Evolutionary conservation across 2,329 filamentous ascomycete species (phyloP).

Genomic region (Diaporthe sp.): DNA sequence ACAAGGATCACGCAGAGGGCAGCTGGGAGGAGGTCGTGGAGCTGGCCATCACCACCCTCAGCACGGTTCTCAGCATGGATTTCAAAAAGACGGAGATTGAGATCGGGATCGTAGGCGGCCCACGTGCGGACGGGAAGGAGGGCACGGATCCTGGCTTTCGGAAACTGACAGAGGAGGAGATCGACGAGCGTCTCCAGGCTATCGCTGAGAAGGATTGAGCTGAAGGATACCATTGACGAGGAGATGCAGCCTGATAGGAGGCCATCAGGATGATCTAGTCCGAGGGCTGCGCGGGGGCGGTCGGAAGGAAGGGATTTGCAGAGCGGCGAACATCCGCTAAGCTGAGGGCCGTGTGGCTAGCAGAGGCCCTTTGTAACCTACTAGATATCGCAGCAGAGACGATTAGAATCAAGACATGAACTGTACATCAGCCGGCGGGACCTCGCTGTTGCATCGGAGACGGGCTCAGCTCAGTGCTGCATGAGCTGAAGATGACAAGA

Average conservation of each 20-base stretch:
- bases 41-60: constrained; percentile 93
- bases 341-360: constrained; percentile 23
- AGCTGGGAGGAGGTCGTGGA: constrained; percentile 98
- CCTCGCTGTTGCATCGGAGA: constrained; percentile 24
- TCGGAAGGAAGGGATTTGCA: constrained; percentile 16
- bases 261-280: constrained; percentile 18
- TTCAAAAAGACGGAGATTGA: constrained; percentile 99
- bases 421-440: constrained; percentile 30
- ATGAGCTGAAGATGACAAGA: constrained; percentile 33
- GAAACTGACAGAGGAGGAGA: constrained; percentile 94
- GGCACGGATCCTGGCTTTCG: constrained; percentile 85
- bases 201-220: constrained; percentile 98
- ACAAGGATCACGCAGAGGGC: constrained; percentile 94
- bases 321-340: neutral
- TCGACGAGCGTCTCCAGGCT: constrained; percentile 96
- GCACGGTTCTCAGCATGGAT: constrained; percentile 96
- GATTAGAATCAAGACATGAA: constrained; percentile 33
- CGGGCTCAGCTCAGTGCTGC: constrained; percentile 28
- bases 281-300: constrained; percentile 25
- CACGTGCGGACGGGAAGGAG: constrained; percentile 84
- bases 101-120: constrained; percentile 92
- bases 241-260: constrained; percentile 11
- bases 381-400: constrained; percentile 31
- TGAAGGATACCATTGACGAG: constrained; percentile 37
- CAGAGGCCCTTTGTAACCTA: constrained; percentile 34